Conservation (phyloP, 176 grass and related monocot genomes). For the Zea luxurians region DNA sequence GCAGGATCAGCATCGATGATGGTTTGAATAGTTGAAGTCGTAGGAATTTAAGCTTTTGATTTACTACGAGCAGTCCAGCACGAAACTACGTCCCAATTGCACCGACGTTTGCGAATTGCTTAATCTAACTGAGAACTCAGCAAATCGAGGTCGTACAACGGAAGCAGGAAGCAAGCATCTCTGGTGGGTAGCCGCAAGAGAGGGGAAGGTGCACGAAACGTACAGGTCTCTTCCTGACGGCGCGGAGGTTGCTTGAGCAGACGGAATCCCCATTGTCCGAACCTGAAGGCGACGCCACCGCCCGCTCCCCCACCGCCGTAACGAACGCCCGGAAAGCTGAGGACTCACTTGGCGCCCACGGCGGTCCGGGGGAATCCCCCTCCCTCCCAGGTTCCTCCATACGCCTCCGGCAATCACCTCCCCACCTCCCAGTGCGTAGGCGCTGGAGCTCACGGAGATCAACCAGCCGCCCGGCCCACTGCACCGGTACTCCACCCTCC, state of each 20-base stretch:
- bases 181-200: slow-evolving; percentile 23
- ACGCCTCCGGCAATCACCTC: slow-evolving; percentile 24
- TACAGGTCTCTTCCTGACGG: slow-evolving; percentile 72
- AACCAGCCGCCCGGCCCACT: slow-evolving; percentile 28
- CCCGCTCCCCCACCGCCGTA: slow-evolving; percentile 10
- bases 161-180: slow-evolving; percentile 47
- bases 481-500: slow-evolving; percentile 1
- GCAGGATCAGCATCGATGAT: slow-evolving; percentile 6
- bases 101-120: neutral
- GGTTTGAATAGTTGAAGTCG: slow-evolving; percentile 14
- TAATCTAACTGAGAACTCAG: slow-evolving; percentile 26
- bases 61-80: slow-evolving; percentile 22
- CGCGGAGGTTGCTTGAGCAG: slow-evolving; percentile 46
- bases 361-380: slow-evolving; percentile 23
- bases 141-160: slow-evolving; percentile 9
- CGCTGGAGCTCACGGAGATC: slow-evolving; percentile 20
- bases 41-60: slow-evolving; percentile 25
- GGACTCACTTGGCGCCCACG: slow-evolving; percentile 47
- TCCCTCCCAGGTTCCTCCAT: slow-evolving; percentile 43
- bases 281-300: slow-evolving; percentile 23
- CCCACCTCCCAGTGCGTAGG: slow-evolving; percentile 3
- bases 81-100: slow-evolving; percentile 14
- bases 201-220: slow-evolving; percentile 52
- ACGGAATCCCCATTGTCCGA: slow-evolving; percentile 38
- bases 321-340: slow-evolving; percentile 51